Conservation (phyloP, 495 filamentous ascomycete genomes). For the Penicillium cosmopolitanum region DNA sequence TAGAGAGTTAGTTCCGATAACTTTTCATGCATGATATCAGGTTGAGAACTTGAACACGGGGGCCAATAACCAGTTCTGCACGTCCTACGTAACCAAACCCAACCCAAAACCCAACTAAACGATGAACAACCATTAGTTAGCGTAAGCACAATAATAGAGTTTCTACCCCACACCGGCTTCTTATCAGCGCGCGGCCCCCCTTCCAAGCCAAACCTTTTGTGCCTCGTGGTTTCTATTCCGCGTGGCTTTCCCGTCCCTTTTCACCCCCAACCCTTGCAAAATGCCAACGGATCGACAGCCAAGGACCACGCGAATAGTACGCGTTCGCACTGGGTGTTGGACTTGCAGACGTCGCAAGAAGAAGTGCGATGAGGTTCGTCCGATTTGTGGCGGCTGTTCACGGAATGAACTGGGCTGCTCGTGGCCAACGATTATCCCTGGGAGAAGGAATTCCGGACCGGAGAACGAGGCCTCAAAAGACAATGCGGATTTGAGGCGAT, state of each 20-base stretch:
- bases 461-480: neutral
- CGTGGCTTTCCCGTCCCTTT: slow-evolving; percentile 2
- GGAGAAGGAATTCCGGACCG: slow-evolving; percentile 18
- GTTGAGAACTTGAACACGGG: neutral
- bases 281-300: slow-evolving; percentile 39
- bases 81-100: slow-evolving; percentile 2
- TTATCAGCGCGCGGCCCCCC: slow-evolving; percentile 1
- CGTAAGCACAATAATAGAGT: slow-evolving; percentile 6
- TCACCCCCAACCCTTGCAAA: neutral
- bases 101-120: neutral
- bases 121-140: neutral
- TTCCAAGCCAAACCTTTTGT: neutral
- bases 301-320: slow-evolving; percentile 36
- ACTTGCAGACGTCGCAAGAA: slow-evolving; percentile 89
- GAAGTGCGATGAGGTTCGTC: slow-evolving; percentile 87
- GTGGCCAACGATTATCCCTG: slow-evolving; percentile 34
- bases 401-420: slow-evolving; percentile 36
- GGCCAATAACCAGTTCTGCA: neutral
- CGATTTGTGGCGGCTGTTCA: slow-evolving; percentile 64
- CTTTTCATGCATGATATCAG: neutral
- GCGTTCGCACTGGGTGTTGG: slow-evolving; percentile 71
- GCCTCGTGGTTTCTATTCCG: neutral
- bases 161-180: slow-evolving; percentile 4
- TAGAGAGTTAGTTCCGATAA: neutral
- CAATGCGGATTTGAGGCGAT: slow-evolving; percentile 3